These are phyloP conservation scores for Wickerhamomyces sydowiorum DNA, from an alignment of 805 yeast species.

Conservation along the genomic window DNA sequence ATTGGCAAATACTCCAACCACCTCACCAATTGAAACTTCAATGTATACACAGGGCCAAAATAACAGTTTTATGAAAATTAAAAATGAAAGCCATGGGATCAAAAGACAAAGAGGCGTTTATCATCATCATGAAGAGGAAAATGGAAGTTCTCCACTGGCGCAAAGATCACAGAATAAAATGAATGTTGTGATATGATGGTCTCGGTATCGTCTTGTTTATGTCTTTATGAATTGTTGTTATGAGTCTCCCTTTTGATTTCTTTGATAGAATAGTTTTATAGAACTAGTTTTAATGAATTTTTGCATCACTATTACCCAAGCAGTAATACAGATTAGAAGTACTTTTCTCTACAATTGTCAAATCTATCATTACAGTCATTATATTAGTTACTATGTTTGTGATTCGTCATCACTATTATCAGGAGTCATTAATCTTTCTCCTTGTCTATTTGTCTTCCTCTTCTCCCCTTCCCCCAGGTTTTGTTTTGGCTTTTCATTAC, in stretches of 20 bases:
- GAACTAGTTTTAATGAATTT: background rate
- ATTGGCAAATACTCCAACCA: constrained; percentile 9
- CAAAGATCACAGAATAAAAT: constrained; percentile 15
- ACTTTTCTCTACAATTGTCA: background rate
- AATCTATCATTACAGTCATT: background rate
- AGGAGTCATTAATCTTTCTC: constrained; percentile 14
- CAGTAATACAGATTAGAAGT: no score
- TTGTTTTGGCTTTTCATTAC: background rate
- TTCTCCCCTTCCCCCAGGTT: background rate
- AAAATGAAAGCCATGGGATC: background rate
- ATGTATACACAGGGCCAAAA: background rate
- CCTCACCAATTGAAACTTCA: constrained; percentile 2
- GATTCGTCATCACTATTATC: constrained; percentile 13
- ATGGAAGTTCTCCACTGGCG: constrained; percentile 11
- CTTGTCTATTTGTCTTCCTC: no score
- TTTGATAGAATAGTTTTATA: background rate
- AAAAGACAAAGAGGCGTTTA: constrained; percentile 1
- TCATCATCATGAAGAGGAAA: constrained; percentile 1
- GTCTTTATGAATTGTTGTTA: background rate
- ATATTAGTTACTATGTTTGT: background rate
- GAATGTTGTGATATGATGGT: constrained; percentile 6
- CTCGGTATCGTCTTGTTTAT: no score
- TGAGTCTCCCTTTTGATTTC: background rate
- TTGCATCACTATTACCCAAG: background rate
- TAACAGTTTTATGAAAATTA: background rate